These are phyloP conservation scores for Potentilla sterilis DNA, from an alignment of 306 rosid genomes.

Conservation along the genomic window DNA sequence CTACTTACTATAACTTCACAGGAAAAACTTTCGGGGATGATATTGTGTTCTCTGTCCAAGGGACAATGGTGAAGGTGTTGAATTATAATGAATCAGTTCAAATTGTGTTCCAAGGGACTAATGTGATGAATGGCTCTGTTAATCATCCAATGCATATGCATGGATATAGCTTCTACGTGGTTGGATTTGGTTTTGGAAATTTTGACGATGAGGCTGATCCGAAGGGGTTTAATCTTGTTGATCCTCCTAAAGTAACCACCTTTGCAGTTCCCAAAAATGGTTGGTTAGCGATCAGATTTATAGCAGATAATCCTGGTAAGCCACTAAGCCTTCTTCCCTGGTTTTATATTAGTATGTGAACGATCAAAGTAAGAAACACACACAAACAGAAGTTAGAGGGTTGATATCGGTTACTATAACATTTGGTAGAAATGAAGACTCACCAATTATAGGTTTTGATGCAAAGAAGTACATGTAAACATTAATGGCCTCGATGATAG, in stretches of 20 bases:
- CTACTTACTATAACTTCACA: conserved; percentile 2
- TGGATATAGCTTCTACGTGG: conserved; percentile 16
- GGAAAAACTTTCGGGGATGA: neutral
- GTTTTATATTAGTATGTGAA: neutral
- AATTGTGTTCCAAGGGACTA: conserved; percentile 22
- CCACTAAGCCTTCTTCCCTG: neutral
- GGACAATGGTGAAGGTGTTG: conserved; percentile 16
- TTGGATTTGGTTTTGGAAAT: neutral
- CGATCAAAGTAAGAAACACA: neutral
- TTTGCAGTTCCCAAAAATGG: conserved; percentile 3
- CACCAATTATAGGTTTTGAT: too few species aligned
- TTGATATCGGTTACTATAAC: neutral
- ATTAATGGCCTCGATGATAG: too few species aligned
- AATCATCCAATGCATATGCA: conserved; percentile 21
- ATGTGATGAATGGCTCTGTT: neutral
- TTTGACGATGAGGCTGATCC: conserved; percentile 12
- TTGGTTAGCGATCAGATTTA: conserved; percentile 23
- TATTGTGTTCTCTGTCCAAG: neutral
- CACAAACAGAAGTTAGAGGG: neutral
- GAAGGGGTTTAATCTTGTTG: conserved; percentile 10
- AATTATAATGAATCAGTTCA: conserved; percentile 15
- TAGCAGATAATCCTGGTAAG: conserved; percentile 15
- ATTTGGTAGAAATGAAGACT: too few species aligned
- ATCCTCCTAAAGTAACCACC: conserved; percentile 12
- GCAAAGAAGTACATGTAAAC: too few species aligned